A percentile compares a stretch with the other conserved stretches of the same genome.
These are phyloP conservation scores for Pythium aristosporum DNA, from an alignment of 352 stramenopile genomes.

Conservation along the genomic window DNA sequence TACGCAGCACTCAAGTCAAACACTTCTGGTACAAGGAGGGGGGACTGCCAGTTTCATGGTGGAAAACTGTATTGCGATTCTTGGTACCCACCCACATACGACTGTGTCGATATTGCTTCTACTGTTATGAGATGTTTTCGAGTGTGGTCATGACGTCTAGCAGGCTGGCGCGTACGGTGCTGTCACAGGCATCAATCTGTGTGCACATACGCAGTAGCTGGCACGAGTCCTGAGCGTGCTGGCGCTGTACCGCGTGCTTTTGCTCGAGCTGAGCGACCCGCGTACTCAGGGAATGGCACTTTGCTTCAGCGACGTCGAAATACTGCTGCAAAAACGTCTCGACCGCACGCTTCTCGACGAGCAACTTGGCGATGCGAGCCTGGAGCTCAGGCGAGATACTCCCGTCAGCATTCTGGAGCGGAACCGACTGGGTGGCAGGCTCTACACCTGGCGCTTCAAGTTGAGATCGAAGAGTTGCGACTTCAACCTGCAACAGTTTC, in stretches of 20 bases:
- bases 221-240: conserved; percentile 34
- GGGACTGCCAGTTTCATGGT: no score
- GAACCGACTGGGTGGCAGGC: no score
- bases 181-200: conserved; percentile 34
- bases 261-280: conserved; percentile 36
- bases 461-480: neutral
- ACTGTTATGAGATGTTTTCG: conserved; percentile 23
- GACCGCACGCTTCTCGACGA: conserved; percentile 46
- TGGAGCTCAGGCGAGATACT: conserved; percentile 22
- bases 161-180: conserved; percentile 32
- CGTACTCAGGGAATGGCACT: conserved; percentile 37
- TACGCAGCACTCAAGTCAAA: no score
- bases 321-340: conserved; percentile 52
- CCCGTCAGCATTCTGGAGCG: neutral
- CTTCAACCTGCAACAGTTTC: conserved; percentile 6
- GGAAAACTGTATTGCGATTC: no score
- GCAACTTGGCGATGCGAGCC: conserved; percentile 17
- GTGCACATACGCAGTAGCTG: conserved; percentile 32
- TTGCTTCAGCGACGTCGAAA: conserved; percentile 43
- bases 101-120: neutral
- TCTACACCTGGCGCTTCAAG: neutral
- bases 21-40: no score
- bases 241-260: conserved; percentile 23
- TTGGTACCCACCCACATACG: neutral
- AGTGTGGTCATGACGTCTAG: conserved; percentile 35